These are phyloP conservation scores for Isabelozyma pseudorhagii DNA, from an alignment of 805 yeast species.

Conservation along the genomic window DNA sequence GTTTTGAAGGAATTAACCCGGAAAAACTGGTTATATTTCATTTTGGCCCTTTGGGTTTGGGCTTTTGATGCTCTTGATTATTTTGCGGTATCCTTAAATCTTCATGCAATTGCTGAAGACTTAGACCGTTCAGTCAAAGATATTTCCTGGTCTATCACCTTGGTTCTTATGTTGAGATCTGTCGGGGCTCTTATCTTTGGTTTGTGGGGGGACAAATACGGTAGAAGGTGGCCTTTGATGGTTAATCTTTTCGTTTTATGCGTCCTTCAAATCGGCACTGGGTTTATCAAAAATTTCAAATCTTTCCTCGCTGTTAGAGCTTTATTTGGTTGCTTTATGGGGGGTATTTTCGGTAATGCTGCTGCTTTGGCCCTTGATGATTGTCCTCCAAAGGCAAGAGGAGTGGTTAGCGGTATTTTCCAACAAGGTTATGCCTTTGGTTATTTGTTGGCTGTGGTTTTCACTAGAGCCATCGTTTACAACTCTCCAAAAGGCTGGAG, in stretches of 20 bases:
- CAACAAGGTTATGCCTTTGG: slow-evolving; percentile 83
- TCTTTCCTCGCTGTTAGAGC: slow-evolving; percentile 61
- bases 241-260: slow-evolving; percentile 44
- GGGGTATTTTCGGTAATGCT: slow-evolving; percentile 55
- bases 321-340: slow-evolving; percentile 56
- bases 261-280: slow-evolving; percentile 59
- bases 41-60: slow-evolving; percentile 57
- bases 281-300: slow-evolving; percentile 52
- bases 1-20: slow-evolving; percentile 46
- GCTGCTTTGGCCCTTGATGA: slow-evolving; percentile 54
- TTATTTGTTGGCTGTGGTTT: slow-evolving; percentile 60
- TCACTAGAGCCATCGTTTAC: slow-evolving; percentile 60
- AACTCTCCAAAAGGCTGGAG: slow-evolving; percentile 57
- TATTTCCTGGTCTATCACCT: slow-evolving; percentile 64
- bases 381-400: slow-evolving; percentile 51
- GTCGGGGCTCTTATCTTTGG: slow-evolving; percentile 67
- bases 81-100: slow-evolving; percentile 55
- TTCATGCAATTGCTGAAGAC: slow-evolving; percentile 42
- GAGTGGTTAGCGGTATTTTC: slow-evolving; percentile 62
- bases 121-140: slow-evolving; percentile 46
- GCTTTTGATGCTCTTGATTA: slow-evolving; percentile 67
- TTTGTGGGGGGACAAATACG: slow-evolving; percentile 55
- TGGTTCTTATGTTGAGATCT: slow-evolving; percentile 66
- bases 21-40: slow-evolving; percentile 56
- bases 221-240: slow-evolving; percentile 58